Base-by-base conservation (phyloP, 495 filamentous ascomycete species). In the Parathielavia hyrcaniae region DNA sequence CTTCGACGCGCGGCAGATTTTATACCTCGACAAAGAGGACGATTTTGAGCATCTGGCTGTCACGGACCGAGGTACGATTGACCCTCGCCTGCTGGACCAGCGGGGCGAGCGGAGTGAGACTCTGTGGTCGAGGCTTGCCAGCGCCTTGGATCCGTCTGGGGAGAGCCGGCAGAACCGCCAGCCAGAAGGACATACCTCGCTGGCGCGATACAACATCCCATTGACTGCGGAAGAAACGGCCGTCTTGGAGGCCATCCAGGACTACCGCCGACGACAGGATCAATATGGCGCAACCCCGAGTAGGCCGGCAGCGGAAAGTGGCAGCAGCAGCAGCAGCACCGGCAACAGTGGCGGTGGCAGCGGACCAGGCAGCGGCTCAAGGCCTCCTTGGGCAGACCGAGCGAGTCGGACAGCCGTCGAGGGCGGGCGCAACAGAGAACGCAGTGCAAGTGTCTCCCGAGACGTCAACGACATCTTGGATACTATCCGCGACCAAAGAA, bases 1-100 rank as follows among this genome's bases (percentile, higher is more conserved):
- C 20, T 90, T 95, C 59, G 71, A 78, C 22, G 84, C 84, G 30
- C 83, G 88, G 35, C 93, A 98, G 67, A 80, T 88, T 26, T 69
- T 96, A 10, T 64, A 80, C 2, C 68, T 95, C 38, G 81, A 87
- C 59, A 71, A 74, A 35, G 71, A 82, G 39, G 81, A 82, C 10
- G 80, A 79, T 57, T 84, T 79, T 47, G 73, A 78, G 49, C 73
- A 77, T 45, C 58, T 78, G 39, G 59, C 69, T 8, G 72, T 75
- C 36, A 72, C 68, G 8, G 74, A 81, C 32, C 67, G 69, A 22
- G 57, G 61, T 44, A 77, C 75, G 19, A 82, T 81, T 35, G 80
- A 85, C 53, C 74, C 75, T 48, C 64, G 76, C 17, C 70, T 77
- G 23, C 57, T 78, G 30, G 74, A 76, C 26, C 50, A 67, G 62